Conservation (phyloP, 2,329 filamentous ascomycete species). For the Zymoseptoria passerinii region DNA sequence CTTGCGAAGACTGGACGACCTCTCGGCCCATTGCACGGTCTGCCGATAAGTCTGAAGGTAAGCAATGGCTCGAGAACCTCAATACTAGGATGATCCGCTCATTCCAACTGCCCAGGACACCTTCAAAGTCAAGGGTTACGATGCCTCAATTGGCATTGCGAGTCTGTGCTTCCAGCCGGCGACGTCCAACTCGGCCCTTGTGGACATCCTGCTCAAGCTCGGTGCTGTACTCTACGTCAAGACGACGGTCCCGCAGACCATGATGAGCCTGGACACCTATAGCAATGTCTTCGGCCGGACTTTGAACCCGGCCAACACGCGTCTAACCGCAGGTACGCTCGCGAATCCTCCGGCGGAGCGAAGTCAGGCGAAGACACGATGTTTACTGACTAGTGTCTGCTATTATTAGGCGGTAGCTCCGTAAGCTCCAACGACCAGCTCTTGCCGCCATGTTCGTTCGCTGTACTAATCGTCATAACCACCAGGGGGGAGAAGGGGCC, state of each 20-base stretch:
- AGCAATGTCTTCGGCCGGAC: conserved; percentile 38
- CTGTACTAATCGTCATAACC: neutral
- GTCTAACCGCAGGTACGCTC: conserved; percentile 39
- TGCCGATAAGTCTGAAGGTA: conserved; percentile 52
- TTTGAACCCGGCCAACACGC: conserved; percentile 41
- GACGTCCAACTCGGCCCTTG: conserved; percentile 40
- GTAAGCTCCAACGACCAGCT: neutral
- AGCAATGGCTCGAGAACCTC: conserved; percentile 25
- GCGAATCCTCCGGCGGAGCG: neutral
- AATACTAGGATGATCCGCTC: neutral
- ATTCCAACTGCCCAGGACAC: conserved; percentile 6
- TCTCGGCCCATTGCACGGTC: conserved; percentile 36
- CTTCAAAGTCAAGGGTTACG: conserved; percentile 51
- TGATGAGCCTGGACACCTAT: conserved; percentile 31
- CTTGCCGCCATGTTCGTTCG: neutral
- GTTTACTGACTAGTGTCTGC: neutral
- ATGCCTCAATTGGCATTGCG: conserved; percentile 52
- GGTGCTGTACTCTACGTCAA: conserved; percentile 48
- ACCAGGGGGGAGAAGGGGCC: conserved; percentile 52
- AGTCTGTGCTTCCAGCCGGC: conserved; percentile 40
- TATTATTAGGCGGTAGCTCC: neutral
- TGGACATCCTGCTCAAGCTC: conserved; percentile 30
- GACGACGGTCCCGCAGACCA: conserved; percentile 45
- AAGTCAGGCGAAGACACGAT: neutral
- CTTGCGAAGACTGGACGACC: conserved; percentile 14